Evolutionary conservation across 208 protist genomes (phyloP).

Genomic region (Herpetomonas samuelpessoai): DNA sequence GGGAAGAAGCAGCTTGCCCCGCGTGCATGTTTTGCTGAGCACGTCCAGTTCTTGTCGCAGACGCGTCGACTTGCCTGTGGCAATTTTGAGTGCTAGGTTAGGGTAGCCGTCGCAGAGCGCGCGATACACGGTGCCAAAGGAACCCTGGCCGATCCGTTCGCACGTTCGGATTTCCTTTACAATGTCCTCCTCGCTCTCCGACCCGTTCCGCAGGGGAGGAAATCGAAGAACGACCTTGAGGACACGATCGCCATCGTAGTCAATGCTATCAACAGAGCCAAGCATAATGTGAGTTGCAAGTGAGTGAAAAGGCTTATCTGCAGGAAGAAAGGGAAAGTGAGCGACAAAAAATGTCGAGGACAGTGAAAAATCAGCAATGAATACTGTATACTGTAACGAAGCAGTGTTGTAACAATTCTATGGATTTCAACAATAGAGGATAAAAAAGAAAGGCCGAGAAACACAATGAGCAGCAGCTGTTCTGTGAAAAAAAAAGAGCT

Average conservation of each 20-base stretch:
- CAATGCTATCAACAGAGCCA: slow-evolving; percentile 72
- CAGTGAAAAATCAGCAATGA: too few relatives aligned
- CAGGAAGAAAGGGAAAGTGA: slow-evolving; percentile 3
- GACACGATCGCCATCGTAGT: slow-evolving; percentile 71
- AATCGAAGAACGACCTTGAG: slow-evolving; percentile 68
- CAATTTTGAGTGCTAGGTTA: slow-evolving; percentile 78
- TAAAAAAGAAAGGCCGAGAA: too few relatives aligned
- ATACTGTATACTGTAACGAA: too few relatives aligned
- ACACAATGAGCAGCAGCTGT: too few relatives aligned
- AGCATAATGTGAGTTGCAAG: slow-evolving; percentile 40
- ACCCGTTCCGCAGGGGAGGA: slow-evolving; percentile 40
- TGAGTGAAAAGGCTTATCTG: not conserved
- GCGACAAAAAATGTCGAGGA: not conserved
- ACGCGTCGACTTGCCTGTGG: slow-evolving; percentile 74
- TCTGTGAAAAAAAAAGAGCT: too few relatives aligned
- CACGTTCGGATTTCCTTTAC: slow-evolving; percentile 50
- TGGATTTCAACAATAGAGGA: too few relatives aligned
- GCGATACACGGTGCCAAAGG: slow-evolving; percentile 88
- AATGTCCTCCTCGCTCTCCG: slow-evolving; percentile 15
- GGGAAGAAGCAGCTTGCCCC: slow-evolving; percentile 75
- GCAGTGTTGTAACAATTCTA: too few relatives aligned
- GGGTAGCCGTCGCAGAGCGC: slow-evolving; percentile 66
- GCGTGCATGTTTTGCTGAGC: slow-evolving; percentile 79
- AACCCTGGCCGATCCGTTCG: slow-evolving; percentile 86
- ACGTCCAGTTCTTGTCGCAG: slow-evolving; percentile 82